Base-by-base conservation (phyloP, 148 eudicot genomes). In the Persicaria maculosa region DNA sequence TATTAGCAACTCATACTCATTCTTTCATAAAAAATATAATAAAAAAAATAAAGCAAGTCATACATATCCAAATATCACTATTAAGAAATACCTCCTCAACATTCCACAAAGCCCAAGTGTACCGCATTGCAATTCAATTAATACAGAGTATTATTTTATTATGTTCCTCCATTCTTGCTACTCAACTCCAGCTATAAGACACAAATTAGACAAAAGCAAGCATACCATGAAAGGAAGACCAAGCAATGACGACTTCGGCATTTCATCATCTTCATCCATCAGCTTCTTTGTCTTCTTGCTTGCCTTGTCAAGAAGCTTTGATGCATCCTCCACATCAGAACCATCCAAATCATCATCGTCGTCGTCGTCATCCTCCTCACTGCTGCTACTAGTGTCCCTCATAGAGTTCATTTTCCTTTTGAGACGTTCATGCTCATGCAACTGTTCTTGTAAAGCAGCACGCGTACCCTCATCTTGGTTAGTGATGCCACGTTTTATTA, bases 161-260 rank as follows among this genome's bases (percentile, higher is more conserved):
- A 15, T 19, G n/a, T 57, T 15, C 19, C 67, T 9, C 4, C 5
- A 59, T 1, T 22, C 0, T 59, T 22, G 67, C 40, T 9, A 59
- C 67, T 22, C 67, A 59, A 3, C 43, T 59, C 67, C 1, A 25
- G 4, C 10, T 16, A 59, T 65, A 40, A 65, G 46, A 65, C 40
- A 40, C 43, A 46, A 65, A 14, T 9, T 40, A 65, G 65, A 25
- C 8, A 16, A 31, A 77, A 19, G 47, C 77, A 73, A 53, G 74
- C 74, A 70, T 92, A 95, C 99, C 99, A 96, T 92, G 86, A 96
- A 96, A 69, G 99, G 97, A 83, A 96, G 79, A 71, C 91, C 82
- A 61, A 89, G 86, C 72, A 96, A 86, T 74, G 97, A 97, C n/a
- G 99, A 86, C 47, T 79, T 86, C 8, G 97, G 92, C 71, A 81